Base-by-base conservation (phyloP, 352 stramenopile species). In the Saprolegnia diclina region DNA sequence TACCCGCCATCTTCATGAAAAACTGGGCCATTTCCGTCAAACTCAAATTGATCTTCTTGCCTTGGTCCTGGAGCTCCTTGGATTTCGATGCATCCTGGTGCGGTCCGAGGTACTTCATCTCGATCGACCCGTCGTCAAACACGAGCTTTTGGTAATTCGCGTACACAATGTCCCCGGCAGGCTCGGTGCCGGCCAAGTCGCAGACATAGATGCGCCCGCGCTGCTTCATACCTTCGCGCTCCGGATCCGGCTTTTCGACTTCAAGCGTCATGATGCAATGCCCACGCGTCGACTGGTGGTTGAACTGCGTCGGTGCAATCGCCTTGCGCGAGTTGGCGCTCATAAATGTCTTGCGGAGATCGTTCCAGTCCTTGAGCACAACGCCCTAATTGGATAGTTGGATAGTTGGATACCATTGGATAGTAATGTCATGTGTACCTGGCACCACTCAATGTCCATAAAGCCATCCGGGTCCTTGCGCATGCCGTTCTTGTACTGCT, bases 241-340 rank as follows among this genome's bases (percentile, higher is more conserved):
- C 83, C 0, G 91, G 90, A 67, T 98, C 85, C 9, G 91, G 92
- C 71, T 96, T 97, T 74, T 97, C 91, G 14, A 98, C 90, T 73
- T 97, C 90, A 14, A 98, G 83, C 24, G 90, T 97, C 92, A 98
- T 97, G 77, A 98, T 98, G 73, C 92, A 98, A 75, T 98, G 92
- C 6, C 92, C 92, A 45, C 92, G 85, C 13, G 92, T 98, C 14
- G 85, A 96, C 73, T 97, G 90, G 76, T 97, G 92, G 68, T 98
- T 98, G 73, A 98, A 98, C 72, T 98, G 91, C 21, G 89, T 97
- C 35, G 92, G 92, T 52, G 91, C 90, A 65, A 98, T 97, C 32
- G 92, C 90, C 66, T 98, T 98, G 40, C 92, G 87, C 4, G 83
- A 83, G 71, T 98, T 98, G 2, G 90, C 90, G 9, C 77, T 73